Evolutionary conservation across 2,329 filamentous ascomycete genomes (phyloP).

Genomic region (Sclerotinia trifoliorum): DNA sequence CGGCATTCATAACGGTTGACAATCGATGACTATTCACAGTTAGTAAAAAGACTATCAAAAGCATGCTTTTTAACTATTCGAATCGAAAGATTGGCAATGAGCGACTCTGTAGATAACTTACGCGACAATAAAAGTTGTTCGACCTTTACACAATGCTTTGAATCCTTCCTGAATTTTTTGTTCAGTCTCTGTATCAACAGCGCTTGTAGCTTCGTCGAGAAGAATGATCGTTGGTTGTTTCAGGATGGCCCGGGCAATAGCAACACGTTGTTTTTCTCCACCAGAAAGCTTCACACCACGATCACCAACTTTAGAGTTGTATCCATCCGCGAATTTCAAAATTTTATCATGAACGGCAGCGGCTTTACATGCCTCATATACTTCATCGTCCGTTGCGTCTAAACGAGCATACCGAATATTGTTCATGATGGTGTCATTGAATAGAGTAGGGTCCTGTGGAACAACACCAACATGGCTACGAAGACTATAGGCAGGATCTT

Average conservation of each 20-base stretch:
- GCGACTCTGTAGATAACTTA: slow-evolving; percentile 26
- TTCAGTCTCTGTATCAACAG: slow-evolving; percentile 91
- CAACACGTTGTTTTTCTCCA: slow-evolving; percentile 82
- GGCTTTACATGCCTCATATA: slow-evolving; percentile 52
- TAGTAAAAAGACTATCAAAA: slow-evolving; percentile 17
- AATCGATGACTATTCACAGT: slow-evolving; percentile 44
- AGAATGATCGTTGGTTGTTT: slow-evolving; percentile 92
- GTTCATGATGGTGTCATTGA: slow-evolving; percentile 51
- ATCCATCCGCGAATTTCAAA: slow-evolving; percentile 52
- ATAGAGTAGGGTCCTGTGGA: slow-evolving; percentile 56
- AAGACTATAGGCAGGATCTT: slow-evolving; percentile 28
- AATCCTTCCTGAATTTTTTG: slow-evolving; percentile 74
- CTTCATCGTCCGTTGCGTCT: slow-evolving; percentile 36
- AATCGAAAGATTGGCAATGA: background rate
- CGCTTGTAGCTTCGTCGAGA: slow-evolving; percentile 92
- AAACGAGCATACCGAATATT: slow-evolving; percentile 39
- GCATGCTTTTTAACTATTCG: too few relatives aligned
- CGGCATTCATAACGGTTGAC: slow-evolving; percentile 54
- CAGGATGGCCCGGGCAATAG: slow-evolving; percentile 86
- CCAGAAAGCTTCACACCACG: slow-evolving; percentile 66
- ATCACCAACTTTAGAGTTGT: slow-evolving; percentile 47
- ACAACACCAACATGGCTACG: slow-evolving; percentile 53
- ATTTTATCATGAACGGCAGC: slow-evolving; percentile 61
- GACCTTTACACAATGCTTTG: slow-evolving; percentile 47
- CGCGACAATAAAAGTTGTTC: slow-evolving; percentile 49